A percentile compares a stretch with the other conserved stretches of the same genome.
Conservation (phyloP, 2,329 filamentous ascomycete genomes). For the Penicillium expansum region DNA sequence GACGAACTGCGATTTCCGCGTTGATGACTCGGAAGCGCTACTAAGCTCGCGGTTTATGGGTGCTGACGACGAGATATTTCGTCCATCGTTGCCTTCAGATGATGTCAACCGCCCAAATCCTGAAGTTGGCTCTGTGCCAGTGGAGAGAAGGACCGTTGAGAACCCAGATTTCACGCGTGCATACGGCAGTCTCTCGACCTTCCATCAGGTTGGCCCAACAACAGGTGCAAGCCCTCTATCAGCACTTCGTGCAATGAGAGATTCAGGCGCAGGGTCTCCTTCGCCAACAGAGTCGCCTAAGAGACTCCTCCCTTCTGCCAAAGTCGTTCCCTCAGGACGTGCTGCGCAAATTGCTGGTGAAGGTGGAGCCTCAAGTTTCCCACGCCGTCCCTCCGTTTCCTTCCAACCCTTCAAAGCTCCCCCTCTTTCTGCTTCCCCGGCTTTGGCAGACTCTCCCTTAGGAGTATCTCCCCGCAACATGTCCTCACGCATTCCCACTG, state of each 20-base stretch:
- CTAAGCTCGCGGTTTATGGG: slow-evolving; percentile 93
- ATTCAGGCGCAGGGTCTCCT: slow-evolving; percentile 47
- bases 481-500: slow-evolving; percentile 40
- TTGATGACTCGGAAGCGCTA: slow-evolving; percentile 87
- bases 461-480: slow-evolving; percentile 55
- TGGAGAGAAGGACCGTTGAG: slow-evolving; percentile 51
- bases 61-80: slow-evolving; percentile 81
- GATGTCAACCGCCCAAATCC: slow-evolving; percentile 33
- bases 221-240: slow-evolving; percentile 83
- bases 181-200: slow-evolving; percentile 87
- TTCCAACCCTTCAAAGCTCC: slow-evolving; percentile 97
- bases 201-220: slow-evolving; percentile 71
- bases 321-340: slow-evolving; percentile 32
- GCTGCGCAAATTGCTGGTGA: slow-evolving; percentile 44
- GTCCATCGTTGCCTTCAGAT: slow-evolving; percentile 67
- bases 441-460: slow-evolving; percentile 48
- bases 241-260: slow-evolving; percentile 69
- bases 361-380: slow-evolving; percentile 48
- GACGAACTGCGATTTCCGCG: slow-evolving; percentile 82
- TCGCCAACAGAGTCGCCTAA: slow-evolving; percentile 53
- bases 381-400: slow-evolving; percentile 76
- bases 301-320: slow-evolving; percentile 44
- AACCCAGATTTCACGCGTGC: slow-evolving; percentile 68
- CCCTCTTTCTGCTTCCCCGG: slow-evolving; percentile 84
- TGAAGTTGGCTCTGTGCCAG: slow-evolving; percentile 74